A percentile compares a stretch with the other conserved stretches of the same genome.
Evolutionary conservation across 331 rosid genomes (phyloP).

Genomic region (Malus hybrid): DNA sequence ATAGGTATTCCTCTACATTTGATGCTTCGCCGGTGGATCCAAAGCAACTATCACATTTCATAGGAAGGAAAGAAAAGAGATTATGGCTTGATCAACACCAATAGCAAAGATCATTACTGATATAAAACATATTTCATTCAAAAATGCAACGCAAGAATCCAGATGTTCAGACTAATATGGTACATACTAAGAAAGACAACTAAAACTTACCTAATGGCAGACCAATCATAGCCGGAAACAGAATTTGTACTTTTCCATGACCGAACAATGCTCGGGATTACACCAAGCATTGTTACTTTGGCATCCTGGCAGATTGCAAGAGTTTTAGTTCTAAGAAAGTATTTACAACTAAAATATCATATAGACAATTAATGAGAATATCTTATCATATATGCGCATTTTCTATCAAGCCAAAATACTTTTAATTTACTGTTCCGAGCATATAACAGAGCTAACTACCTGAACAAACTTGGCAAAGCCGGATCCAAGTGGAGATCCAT

Average conservation of each 20-base stretch:
- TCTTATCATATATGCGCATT: not conserved
- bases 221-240: slow-evolving; percentile 76
- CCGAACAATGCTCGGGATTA: slow-evolving; percentile 88
- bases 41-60: slow-evolving; percentile 61
- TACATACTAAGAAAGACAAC: slow-evolving; percentile 6
- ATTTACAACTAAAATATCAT: not conserved
- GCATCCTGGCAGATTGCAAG: slow-evolving; percentile 55
- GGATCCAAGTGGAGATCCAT: slow-evolving; percentile 83
- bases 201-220: slow-evolving; percentile 66
- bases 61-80: not conserved
- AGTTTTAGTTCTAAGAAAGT: slow-evolving; percentile 8
- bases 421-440: not conserved
- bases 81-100: not conserved
- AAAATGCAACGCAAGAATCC: slow-evolving; percentile 7
- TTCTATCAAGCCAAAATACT: not conserved
- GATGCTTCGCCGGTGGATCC: slow-evolving; percentile 95
- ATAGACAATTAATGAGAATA: not conserved
- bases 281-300: slow-evolving; percentile 95
- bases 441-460: slow-evolving; percentile 26
- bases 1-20: slow-evolving; percentile 82
- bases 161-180: slow-evolving; percentile 10
- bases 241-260: slow-evolving; percentile 76
- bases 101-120: not conserved
- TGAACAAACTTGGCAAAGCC: slow-evolving; percentile 87
- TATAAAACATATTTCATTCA: slow-evolving; percentile 1